Evolutionary conservation across 2,329 filamentous ascomycete species (phyloP).

Genomic region (Apiospora hydei): DNA sequence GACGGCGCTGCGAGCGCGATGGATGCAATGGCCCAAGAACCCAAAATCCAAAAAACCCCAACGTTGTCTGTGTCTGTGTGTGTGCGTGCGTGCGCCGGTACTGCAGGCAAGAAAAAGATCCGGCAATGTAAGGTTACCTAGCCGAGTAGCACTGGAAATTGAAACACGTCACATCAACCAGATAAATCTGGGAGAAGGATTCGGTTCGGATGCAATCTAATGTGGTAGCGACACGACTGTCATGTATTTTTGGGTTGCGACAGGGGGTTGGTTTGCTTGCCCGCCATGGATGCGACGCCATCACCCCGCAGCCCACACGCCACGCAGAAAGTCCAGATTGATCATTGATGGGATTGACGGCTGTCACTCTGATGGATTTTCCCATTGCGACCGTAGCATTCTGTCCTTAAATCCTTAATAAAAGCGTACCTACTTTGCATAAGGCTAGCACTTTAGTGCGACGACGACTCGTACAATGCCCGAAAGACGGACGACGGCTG

Average conservation of each 20-base stretch:
- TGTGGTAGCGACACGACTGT: slow-evolving; percentile 1
- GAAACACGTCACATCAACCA: slow-evolving; percentile 21
- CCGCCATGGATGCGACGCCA: background rate
- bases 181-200: background rate
- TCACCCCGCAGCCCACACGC: background rate
- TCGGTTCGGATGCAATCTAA: slow-evolving; percentile 14
- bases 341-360: background rate
- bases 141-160: slow-evolving; percentile 3
- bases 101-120: slow-evolving; percentile 14
- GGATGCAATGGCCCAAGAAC: background rate
- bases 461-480: slow-evolving; percentile 14
- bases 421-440: background rate
- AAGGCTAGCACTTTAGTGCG: background rate
- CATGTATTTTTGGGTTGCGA: slow-evolving; percentile 8
- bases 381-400: slow-evolving; percentile 1
- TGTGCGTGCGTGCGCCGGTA: background rate
- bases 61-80: background rate
- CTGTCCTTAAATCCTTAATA: background rate
- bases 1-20: background rate
- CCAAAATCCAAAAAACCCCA: background rate
- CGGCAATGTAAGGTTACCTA: slow-evolving; percentile 4
- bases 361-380: background rate
- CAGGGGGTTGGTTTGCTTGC: background rate
- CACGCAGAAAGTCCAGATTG: background rate
- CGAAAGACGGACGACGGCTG: slow-evolving; percentile 1